phyloP scores from a whole-genome alignment of 2,329 filamentous ascomycete species.

The Cercospora sesami region DNA sequence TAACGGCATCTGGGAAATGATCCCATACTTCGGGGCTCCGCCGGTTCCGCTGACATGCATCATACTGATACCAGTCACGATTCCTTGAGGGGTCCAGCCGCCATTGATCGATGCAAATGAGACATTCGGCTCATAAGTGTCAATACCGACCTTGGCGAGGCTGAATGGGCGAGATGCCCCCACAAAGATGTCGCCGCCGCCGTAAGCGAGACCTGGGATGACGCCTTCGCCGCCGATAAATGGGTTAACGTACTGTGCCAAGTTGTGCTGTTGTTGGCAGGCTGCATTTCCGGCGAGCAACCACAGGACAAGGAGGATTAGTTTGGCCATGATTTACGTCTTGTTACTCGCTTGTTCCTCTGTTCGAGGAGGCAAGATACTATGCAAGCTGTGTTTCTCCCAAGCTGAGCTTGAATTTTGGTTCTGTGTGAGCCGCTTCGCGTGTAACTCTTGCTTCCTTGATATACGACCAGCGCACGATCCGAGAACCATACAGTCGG shows the following conservation, averaged over 20 bases:
- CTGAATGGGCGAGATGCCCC: conserved; percentile 46
- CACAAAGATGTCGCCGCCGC: conserved; percentile 48
- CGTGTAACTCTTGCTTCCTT: too few species aligned
- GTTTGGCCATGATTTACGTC: neutral
- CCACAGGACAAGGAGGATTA: too few species aligned
- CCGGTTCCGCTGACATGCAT: conserved; percentile 68
- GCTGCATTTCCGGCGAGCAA: neutral
- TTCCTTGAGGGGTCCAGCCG: conserved; percentile 42
- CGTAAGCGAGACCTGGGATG: conserved; percentile 46
- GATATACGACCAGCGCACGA: neutral
- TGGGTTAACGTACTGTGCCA: conserved; percentile 50
- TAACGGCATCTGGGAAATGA: conserved; percentile 54
- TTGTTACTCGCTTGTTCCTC: neutral
- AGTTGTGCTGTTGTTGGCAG: conserved; percentile 32
- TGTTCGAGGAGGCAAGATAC: neutral
- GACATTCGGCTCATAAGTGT: conserved; percentile 40
- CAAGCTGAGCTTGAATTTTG: too few species aligned
- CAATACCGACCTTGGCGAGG: conserved; percentile 48
- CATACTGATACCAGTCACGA: conserved; percentile 43
- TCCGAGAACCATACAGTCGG: neutral
- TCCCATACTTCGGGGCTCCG: conserved; percentile 69
- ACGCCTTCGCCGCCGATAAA: conserved; percentile 54
- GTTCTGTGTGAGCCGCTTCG: too few species aligned
- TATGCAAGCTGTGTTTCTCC: neutral
- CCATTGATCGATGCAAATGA: conserved; percentile 44